A percentile compares a stretch with the other conserved stretches of the same genome.
Conservation (phyloP, 305 asterid species). For the Rubia balearica region DNA sequence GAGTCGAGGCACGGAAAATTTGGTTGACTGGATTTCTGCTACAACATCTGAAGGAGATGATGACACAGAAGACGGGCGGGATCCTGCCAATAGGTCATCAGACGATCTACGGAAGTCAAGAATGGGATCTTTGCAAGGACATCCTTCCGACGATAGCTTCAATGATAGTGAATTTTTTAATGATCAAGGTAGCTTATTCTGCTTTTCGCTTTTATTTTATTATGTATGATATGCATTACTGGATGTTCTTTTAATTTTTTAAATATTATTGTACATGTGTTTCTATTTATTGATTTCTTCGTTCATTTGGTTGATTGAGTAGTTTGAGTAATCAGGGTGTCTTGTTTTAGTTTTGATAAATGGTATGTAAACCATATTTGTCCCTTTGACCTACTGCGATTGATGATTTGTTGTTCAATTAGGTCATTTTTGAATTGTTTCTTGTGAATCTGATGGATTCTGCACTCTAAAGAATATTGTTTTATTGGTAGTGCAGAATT, state of each 20-base stretch:
- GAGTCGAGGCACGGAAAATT: slow-evolving; percentile 63
- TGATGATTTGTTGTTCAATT: not conserved
- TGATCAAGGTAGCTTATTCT: slow-evolving; percentile 54
- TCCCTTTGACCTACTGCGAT: not conserved
- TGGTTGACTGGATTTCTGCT: slow-evolving; percentile 70
- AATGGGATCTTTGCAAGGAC: slow-evolving; percentile 66
- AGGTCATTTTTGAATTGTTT: slow-evolving; percentile 3
- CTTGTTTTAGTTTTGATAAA: not conserved
- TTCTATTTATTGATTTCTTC: not conserved
- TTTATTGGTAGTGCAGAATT: not conserved
- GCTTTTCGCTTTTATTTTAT: not conserved
- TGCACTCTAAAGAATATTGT: not conserved
- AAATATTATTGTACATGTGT: no score
- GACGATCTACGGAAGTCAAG: slow-evolving; percentile 70
- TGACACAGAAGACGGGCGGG: slow-evolving; percentile 74
- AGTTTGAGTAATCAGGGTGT: not conserved
- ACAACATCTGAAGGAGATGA: slow-evolving; percentile 62
- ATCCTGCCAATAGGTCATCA: slow-evolving; percentile 52
- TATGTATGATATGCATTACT: not conserved
- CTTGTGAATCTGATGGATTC: not conserved
- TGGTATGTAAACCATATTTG: not conserved
- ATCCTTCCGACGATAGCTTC: slow-evolving; percentile 64
- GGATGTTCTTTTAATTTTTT: no score
- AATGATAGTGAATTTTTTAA: slow-evolving; percentile 48
- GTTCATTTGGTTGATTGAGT: not conserved